Base-by-base conservation (phyloP, 371 early-diverging fungal genomes). In the Rhizomucor pusillus region DNA sequence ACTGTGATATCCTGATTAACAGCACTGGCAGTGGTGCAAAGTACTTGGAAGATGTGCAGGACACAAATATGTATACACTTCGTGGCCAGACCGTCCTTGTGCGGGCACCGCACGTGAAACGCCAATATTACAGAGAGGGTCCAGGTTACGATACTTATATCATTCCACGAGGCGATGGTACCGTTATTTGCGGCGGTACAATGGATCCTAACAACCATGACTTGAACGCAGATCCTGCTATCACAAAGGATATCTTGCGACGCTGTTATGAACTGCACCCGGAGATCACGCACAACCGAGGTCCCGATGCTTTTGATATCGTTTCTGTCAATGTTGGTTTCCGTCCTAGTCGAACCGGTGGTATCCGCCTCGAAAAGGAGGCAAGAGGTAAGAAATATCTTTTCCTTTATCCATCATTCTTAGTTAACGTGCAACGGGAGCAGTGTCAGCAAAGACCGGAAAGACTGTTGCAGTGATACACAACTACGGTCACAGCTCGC, bases 81-180 rank as follows among this genome's bases (percentile, higher is more conserved):
- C 80, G 92, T 25, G 93, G 93, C 12, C 92, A 93, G 63, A 88
- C 84, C 5, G 72, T 86, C 5, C 57, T 86, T 7, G 87, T 91
- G 2, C 60, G 75, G 10, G 91, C 89, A 7, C 76, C 88, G 2
- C 84, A 89, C 55, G 69, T 90, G 41, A 75, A 80, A 55, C 52
- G 56, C 1, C 75, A 75, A 40, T 43, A 52, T 1, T 75, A 71
- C 49, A 60, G 67, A n/a, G 65, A 71, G 29, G 53, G 65, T 60
- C 59, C 36, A 33, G n/a, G 51, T 13, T 45, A 18, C 51, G 24
- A 36, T 29, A 84, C 86, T 22, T 93, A 93, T 66, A 77, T 93
- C 22, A 93, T 93, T 56, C 92, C 93, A 12, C 77, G 91, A 14
- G 73, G 79, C 11, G 86, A 88, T 60, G 92, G 91, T 1, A 77